Conservation (phyloP, 306 rosid species). For the Arachis stenosperma region DNA sequence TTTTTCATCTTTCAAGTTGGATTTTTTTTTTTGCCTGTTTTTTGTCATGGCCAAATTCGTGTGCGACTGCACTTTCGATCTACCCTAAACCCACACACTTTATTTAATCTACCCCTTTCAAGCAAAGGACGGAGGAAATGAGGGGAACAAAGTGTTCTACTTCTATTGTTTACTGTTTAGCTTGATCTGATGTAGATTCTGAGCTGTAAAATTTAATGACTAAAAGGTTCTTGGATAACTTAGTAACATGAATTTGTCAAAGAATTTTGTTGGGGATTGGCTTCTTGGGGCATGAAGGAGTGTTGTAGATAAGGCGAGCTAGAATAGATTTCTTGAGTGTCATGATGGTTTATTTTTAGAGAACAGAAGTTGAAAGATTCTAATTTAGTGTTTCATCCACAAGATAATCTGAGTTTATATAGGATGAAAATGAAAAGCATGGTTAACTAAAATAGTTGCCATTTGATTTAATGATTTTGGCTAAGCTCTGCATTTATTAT, state of each 20-base stretch:
- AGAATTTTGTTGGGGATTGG: no score
- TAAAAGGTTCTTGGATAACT: neutral
- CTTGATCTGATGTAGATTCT: neutral
- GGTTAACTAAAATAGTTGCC: slow-evolving; percentile 1
- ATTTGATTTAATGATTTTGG: neutral
- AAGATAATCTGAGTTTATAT: slow-evolving; percentile 3
- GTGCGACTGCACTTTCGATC: neutral
- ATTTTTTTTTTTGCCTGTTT: neutral
- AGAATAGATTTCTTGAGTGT: neutral
- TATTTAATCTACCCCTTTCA: neutral
- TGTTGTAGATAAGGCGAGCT: no score
- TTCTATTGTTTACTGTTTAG: neutral
- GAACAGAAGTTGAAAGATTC: slow-evolving; percentile 6
- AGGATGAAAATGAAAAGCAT: slow-evolving; percentile 5
- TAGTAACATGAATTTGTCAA: neutral
- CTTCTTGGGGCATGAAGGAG: no score
- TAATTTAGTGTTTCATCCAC: neutral
- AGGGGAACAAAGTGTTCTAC: neutral
- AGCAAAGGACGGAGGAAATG: neutral
- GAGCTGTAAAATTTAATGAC: neutral
- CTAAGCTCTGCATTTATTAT: neutral
- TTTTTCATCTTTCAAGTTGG: neutral
- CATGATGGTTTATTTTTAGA: slow-evolving; percentile 25
- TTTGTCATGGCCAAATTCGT: slow-evolving; percentile 12
- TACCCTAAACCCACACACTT: neutral